These are phyloP conservation scores for Prunus campanulata DNA, from an alignment of 306 rosid genomes.

Conservation along the genomic window DNA sequence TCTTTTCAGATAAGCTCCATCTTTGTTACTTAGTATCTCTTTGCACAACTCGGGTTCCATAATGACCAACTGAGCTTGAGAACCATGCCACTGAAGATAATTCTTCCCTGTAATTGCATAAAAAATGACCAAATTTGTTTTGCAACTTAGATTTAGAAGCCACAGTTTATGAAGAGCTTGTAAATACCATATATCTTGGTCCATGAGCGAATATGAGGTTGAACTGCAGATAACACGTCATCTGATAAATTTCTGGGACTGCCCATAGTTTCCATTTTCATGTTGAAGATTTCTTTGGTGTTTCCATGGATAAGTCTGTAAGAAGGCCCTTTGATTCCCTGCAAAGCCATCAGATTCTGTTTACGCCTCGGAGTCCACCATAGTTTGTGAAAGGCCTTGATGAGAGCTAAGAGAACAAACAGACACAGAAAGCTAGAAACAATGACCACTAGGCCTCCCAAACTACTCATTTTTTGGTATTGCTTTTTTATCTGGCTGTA, in stretches of 20 bases:
- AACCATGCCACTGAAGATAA: constrained; percentile 34
- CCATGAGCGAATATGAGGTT: constrained; percentile 19
- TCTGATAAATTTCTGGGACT: neutral
- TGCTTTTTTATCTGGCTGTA: neutral
- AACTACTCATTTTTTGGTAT: neutral
- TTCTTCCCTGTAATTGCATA: constrained; percentile 20
- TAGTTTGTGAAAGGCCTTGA: neutral
- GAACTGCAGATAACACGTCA: constrained; percentile 3
- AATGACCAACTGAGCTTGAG: constrained; percentile 24
- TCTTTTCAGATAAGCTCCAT: neutral
- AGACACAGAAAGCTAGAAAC: neutral
- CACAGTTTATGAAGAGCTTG: neutral
- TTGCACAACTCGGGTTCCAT: constrained; percentile 28
- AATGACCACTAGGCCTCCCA: neutral
- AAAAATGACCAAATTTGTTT: neutral
- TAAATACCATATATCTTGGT: constrained; percentile 2
- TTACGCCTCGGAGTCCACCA: too few species aligned
- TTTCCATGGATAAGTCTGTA: constrained; percentile 21
- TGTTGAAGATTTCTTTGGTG: constrained; percentile 18
- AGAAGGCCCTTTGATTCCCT: constrained; percentile 15
- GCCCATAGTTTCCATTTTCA: constrained; percentile 1
- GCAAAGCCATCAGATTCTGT: too few species aligned
- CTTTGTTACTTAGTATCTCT: constrained; percentile 27
- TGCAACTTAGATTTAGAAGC: neutral
- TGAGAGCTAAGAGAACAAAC: neutral